Conservation (phyloP, 2,329 filamentous ascomycete genomes). For the Leptographium flavum region DNA sequence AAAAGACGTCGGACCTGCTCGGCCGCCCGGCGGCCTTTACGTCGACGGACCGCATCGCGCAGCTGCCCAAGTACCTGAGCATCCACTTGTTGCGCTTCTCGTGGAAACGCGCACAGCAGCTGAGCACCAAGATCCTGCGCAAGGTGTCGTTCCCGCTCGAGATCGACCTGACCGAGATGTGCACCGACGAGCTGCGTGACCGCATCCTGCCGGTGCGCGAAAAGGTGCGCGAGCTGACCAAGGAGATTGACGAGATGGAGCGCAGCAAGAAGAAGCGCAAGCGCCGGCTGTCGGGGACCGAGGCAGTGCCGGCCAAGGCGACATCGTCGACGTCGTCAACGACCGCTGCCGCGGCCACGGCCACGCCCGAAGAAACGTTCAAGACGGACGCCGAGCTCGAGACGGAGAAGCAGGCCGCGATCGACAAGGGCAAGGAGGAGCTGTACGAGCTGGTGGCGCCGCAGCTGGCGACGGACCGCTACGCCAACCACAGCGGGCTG, state of each 20-base stretch:
- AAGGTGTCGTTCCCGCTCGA: slow-evolving; percentile 95
- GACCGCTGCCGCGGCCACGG: slow-evolving; percentile 27
- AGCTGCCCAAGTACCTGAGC: slow-evolving; percentile 86
- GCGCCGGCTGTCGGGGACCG: slow-evolving; percentile 27
- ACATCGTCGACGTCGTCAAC: slow-evolving; percentile 27
- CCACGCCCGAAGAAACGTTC: slow-evolving; percentile 59
- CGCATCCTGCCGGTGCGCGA: slow-evolving; percentile 84
- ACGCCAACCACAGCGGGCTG: slow-evolving; percentile 82
- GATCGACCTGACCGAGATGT: slow-evolving; percentile 87
- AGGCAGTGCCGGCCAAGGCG: slow-evolving; percentile 14
- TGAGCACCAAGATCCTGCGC: slow-evolving; percentile 99
- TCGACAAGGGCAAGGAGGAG: slow-evolving; percentile 76
- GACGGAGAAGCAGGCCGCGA: slow-evolving; percentile 61
- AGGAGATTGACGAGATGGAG: slow-evolving; percentile 89
- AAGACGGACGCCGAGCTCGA: slow-evolving; percentile 94
- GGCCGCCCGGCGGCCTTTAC: slow-evolving; percentile 74
- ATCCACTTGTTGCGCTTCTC: slow-evolving; percentile 98
- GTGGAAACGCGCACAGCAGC: slow-evolving; percentile 89
- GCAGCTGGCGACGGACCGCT: slow-evolving; percentile 59
- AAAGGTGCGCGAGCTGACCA: slow-evolving; percentile 86
- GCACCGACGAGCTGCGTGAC: slow-evolving; percentile 74
- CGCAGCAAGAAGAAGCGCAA: slow-evolving; percentile 86
- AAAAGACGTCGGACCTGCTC: slow-evolving; percentile 72
- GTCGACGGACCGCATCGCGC: slow-evolving; percentile 78
- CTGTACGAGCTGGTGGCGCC: slow-evolving; percentile 64